These are phyloP conservation scores for Paramyrothecium sp. DNA, from an alignment of 2,329 filamentous ascomycete species.

Conservation along the genomic window DNA sequence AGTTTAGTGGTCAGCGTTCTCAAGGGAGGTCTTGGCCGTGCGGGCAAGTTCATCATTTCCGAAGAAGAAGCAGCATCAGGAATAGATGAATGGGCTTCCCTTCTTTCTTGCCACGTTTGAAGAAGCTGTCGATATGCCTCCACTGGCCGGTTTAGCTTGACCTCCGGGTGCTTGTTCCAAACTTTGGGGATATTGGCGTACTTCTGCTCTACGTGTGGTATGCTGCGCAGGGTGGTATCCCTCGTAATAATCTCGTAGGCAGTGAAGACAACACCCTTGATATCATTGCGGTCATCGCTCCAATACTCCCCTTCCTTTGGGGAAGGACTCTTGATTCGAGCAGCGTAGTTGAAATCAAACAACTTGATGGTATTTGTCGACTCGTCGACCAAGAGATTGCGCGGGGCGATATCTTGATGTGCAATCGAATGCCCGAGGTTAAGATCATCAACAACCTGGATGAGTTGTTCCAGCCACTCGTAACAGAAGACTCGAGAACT, in stretches of 20 bases:
- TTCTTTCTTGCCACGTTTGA: slow-evolving; percentile 17
- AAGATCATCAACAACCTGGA: slow-evolving; percentile 25
- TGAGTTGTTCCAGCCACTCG: slow-evolving; percentile 33
- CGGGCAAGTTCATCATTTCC: slow-evolving; percentile 16
- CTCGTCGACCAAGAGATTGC: slow-evolving; percentile 34
- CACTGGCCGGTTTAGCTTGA: slow-evolving; percentile 26
- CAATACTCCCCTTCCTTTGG: slow-evolving; percentile 7
- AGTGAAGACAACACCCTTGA: slow-evolving; percentile 34
- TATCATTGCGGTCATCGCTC: slow-evolving; percentile 22
- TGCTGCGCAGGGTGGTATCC: slow-evolving; percentile 17
- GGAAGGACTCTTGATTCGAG: slow-evolving; percentile 14
- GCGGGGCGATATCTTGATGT: slow-evolving; percentile 36
- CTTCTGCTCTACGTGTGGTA: slow-evolving; percentile 22
- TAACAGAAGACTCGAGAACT: slow-evolving; percentile 29
- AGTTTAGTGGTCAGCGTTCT: slow-evolving; percentile 1
- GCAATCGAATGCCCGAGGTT: slow-evolving; percentile 32
- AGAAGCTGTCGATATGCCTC: slow-evolving; percentile 19
- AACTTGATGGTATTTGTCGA: slow-evolving; percentile 28
- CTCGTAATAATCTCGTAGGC: slow-evolving; percentile 35
- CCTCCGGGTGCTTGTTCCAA: slow-evolving; percentile 29
- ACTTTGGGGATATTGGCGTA: slow-evolving; percentile 11
- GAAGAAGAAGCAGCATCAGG: not conserved
- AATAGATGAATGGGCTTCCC: slow-evolving; percentile 1
- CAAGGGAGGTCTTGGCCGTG: slow-evolving; percentile 9
- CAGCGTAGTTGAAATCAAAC: slow-evolving; percentile 33